These are phyloP conservation scores for Telfairia occidentalis DNA, from an alignment of 331 rosid genomes.

Conservation along the genomic window DNA sequence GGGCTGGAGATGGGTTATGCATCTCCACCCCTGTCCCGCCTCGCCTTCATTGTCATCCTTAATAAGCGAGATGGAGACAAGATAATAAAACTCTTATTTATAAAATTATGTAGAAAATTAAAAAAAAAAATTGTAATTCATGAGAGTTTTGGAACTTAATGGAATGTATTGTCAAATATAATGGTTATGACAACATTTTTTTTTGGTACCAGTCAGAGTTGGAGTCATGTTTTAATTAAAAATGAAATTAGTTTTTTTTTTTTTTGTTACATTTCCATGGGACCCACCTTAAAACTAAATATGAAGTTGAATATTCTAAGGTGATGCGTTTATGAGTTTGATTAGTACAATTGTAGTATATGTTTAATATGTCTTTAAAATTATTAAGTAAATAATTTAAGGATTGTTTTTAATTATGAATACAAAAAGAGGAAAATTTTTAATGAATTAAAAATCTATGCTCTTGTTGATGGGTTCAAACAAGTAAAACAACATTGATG, in stretches of 20 bases:
- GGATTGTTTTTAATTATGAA: not conserved
- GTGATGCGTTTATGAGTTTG: not conserved
- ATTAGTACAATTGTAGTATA: not conserved
- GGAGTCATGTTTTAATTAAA: not conserved
- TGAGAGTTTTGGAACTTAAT: not conserved
- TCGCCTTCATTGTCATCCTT: too few species aligned
- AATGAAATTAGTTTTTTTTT: not conserved
- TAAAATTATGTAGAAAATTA: not conserved
- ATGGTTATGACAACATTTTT: not conserved
- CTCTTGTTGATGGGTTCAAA: not conserved
- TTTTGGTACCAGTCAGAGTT: not conserved
- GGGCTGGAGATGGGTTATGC: too few species aligned
- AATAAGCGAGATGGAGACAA: not conserved
- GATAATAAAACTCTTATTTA: not conserved
- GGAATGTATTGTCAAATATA: not conserved
- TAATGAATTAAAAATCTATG: not conserved
- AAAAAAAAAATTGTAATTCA: not conserved
- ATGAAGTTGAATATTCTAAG: not conserved
- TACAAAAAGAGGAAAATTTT: not conserved
- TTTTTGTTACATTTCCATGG: not conserved
- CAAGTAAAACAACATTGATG: constrained; percentile 1
- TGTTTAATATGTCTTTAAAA: not conserved
- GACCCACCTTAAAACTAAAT: not conserved
- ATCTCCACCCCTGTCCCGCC: too few species aligned
- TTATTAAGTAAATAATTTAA: not conserved